Conservation (phyloP, 768 basidiomycete genomes). For the Zangia roseola region DNA sequence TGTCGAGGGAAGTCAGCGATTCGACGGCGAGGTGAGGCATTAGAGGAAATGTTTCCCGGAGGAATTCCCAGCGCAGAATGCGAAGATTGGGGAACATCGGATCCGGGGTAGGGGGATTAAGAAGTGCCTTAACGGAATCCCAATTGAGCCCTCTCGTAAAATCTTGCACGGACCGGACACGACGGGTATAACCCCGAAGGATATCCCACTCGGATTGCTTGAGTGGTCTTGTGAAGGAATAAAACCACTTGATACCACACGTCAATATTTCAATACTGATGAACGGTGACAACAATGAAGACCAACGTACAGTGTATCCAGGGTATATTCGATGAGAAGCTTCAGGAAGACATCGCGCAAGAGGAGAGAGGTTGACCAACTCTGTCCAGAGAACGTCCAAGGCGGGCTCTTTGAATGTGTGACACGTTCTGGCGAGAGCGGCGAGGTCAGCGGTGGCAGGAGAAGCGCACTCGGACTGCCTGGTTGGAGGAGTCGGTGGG, state of each 20-base stretch:
- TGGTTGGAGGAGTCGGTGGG: background rate
- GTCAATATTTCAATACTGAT: background rate
- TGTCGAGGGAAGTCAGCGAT: slow-evolving; percentile 18
- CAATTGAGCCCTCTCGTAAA: slow-evolving; percentile 17
- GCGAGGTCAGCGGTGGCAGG: slow-evolving; percentile 8
- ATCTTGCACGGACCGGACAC: slow-evolving; percentile 13
- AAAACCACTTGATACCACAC: slow-evolving; percentile 7
- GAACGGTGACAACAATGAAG: background rate
- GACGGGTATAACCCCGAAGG: slow-evolving; percentile 9
- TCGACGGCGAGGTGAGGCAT: slow-evolving; percentile 15
- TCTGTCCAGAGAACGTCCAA: slow-evolving; percentile 18
- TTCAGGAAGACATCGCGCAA: slow-evolving; percentile 12
- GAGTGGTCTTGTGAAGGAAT: slow-evolving; percentile 14
- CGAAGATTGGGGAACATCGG: slow-evolving; percentile 22
- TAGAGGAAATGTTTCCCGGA: slow-evolving; percentile 13
- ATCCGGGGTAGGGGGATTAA: slow-evolving; percentile 13
- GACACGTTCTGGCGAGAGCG: slow-evolving; percentile 15
- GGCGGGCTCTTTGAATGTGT: slow-evolving; percentile 18
- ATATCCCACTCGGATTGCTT: slow-evolving; percentile 9
- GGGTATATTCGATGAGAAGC: slow-evolving; percentile 13
- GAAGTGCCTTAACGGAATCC: slow-evolving; percentile 16
- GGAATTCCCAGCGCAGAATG: slow-evolving; percentile 20
- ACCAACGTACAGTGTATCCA: slow-evolving; percentile 4
- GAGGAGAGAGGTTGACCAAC: slow-evolving; percentile 9
- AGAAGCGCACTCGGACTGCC: background rate